Evolutionary conservation across 2,329 filamentous ascomycete genomes (phyloP).

Genomic region (Microsporum canis): DNA sequence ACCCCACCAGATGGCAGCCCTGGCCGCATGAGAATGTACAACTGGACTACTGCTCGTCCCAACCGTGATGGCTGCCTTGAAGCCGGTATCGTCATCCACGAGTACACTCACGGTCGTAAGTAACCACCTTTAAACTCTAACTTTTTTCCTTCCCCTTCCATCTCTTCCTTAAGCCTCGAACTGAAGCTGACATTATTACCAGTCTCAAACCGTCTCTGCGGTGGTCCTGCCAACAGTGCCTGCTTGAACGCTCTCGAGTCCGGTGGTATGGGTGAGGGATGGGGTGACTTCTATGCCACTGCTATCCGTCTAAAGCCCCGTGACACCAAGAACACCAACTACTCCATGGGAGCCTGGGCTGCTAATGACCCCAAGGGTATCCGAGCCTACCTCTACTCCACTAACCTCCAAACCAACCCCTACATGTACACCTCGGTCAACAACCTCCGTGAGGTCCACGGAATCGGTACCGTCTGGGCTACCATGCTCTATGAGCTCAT

Average conservation of each 20-base stretch:
- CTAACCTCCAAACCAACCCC: conserved; percentile 10
- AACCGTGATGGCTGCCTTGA: conserved; percentile 11
- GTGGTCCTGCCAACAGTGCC: conserved; percentile 10
- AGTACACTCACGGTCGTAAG: conserved; percentile 14
- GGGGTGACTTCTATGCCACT: conserved; percentile 12
- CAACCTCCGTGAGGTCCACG: conserved; percentile 5
- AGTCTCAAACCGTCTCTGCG: conserved; percentile 13
- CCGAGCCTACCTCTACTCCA: conserved; percentile 11
- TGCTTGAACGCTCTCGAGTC: conserved; percentile 11
- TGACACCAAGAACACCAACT: conserved; percentile 9
- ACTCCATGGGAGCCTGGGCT: conserved; percentile 12
- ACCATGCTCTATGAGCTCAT: conserved; percentile 13
- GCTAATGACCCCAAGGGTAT: conserved; percentile 8
- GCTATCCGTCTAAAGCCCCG: conserved; percentile 9
- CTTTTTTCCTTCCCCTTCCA: not conserved
- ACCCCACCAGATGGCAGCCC: conserved; percentile 12
- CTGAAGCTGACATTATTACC: not conserved
- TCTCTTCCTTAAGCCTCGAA: not conserved
- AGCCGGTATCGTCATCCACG: conserved; percentile 14
- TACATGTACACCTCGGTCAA: conserved; percentile 11
- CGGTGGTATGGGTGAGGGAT: conserved; percentile 14
- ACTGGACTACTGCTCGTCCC: conserved; percentile 9
- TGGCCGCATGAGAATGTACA: conserved; percentile 14
- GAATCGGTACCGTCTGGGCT: conserved; percentile 11
- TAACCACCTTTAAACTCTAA: not conserved